A percentile compares a stretch with the other conserved stretches of the same genome.
phyloP scores from a whole-genome alignment of 1,139 yeast species.

The Meyerozyma athensensis region DNA sequence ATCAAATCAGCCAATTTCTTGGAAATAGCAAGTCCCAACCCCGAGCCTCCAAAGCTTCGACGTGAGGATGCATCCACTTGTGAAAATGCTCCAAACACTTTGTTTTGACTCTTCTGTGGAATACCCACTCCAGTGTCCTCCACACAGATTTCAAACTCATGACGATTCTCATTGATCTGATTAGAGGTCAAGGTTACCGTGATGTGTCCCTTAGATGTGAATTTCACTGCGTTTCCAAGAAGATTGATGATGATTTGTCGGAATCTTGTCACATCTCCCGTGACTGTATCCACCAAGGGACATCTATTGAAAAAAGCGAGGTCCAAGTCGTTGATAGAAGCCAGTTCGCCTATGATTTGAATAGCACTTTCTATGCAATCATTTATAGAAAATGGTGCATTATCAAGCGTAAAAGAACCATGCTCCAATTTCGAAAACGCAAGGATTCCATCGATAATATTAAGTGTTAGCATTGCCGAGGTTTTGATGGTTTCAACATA shows the following conservation, averaged over 20 bases:
- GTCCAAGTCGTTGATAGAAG: slow-evolving; percentile 42
- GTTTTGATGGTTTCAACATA: slow-evolving; percentile 52
- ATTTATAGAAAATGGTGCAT: slow-evolving; percentile 44
- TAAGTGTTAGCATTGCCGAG: slow-evolving; percentile 50
- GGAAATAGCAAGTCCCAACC: slow-evolving; percentile 56
- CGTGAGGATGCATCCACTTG: slow-evolving; percentile 60
- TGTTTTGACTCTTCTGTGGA: slow-evolving; percentile 41
- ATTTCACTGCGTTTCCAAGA: slow-evolving; percentile 56
- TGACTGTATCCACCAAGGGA: slow-evolving; percentile 37
- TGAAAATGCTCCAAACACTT: slow-evolving; percentile 55
- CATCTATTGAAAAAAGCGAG: slow-evolving; percentile 44
- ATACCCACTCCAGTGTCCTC: slow-evolving; percentile 63
- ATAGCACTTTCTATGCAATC: slow-evolving; percentile 52
- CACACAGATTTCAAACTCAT: slow-evolving; percentile 40
- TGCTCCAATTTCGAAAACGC: slow-evolving; percentile 56
- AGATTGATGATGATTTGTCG: slow-evolving; percentile 52
- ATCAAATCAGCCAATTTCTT: slow-evolving; percentile 53
- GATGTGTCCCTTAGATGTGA: slow-evolving; percentile 46
- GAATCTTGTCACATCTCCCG: slow-evolving; percentile 50
- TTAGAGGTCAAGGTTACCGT: slow-evolving; percentile 34
- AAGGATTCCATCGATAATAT: slow-evolving; percentile 53
- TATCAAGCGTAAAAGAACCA: slow-evolving; percentile 46
- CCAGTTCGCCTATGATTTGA: slow-evolving; percentile 50
- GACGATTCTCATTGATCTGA: slow-evolving; percentile 28
- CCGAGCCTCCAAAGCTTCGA: slow-evolving; percentile 57